A percentile compares a stretch with the other conserved stretches of the same genome.
These are phyloP conservation scores for Diphasiastrum complanatum DNA, from an alignment of 83 land plant species.

Conservation along the genomic window DNA sequence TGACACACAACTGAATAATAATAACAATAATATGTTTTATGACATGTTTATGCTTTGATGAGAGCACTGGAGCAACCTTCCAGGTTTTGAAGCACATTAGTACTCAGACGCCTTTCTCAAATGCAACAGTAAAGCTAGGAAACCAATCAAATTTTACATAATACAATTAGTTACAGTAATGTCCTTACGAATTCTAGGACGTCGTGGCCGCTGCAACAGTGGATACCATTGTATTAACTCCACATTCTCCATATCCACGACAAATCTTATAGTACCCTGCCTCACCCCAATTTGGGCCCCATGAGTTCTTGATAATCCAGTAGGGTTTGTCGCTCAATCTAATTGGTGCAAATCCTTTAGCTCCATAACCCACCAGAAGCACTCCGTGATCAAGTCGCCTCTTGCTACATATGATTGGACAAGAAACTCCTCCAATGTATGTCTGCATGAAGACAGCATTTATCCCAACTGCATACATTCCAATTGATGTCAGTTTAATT, in stretches of 20 bases:
- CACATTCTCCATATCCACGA: constrained; percentile 34
- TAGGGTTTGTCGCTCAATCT: constrained; percentile 31
- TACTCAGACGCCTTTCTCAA: too few relatives aligned
- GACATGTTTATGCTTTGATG: too few relatives aligned
- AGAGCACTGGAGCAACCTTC: too few relatives aligned
- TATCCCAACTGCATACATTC: constrained; percentile 38
- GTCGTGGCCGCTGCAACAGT: too few relatives aligned
- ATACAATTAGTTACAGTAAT: too few relatives aligned
- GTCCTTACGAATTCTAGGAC: too few relatives aligned
- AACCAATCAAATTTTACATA: too few relatives aligned
- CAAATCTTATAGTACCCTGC: constrained; percentile 38
- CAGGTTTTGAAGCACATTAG: too few relatives aligned
- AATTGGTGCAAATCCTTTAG: constrained; percentile 23
- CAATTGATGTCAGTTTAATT: too few relatives aligned
- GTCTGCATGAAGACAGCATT: constrained; percentile 55
- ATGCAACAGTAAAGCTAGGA: too few relatives aligned
- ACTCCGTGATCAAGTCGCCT: constrained; percentile 38
- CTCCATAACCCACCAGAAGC: constrained; percentile 37
- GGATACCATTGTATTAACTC: constrained; percentile 39
- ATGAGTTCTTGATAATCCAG: constrained; percentile 47
- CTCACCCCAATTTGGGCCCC: constrained; percentile 43
- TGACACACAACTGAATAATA: too few relatives aligned
- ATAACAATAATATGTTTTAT: too few relatives aligned
- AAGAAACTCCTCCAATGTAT: constrained; percentile 39
- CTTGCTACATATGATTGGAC: constrained; percentile 35